Evolutionary conservation across 768 basidiomycete species (phyloP).

Genomic region (Sporobolomyces roseus): DNA sequence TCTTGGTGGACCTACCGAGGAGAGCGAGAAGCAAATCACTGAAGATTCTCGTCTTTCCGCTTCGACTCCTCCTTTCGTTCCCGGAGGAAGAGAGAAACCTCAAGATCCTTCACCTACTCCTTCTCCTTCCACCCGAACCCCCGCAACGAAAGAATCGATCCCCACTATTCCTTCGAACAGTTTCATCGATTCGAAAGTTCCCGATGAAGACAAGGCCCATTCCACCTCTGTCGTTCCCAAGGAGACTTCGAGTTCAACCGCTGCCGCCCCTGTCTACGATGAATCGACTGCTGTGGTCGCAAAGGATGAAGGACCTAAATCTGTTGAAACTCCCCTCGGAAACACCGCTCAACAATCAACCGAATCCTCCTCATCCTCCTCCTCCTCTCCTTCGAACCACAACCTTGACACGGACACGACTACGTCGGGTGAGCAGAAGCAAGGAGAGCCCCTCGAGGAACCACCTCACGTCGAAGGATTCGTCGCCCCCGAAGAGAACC

Average conservation of each 20-base stretch:
- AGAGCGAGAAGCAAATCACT: conserved; percentile 1
- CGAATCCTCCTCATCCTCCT: not conserved
- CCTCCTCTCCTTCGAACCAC: no score
- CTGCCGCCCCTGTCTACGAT: conserved; percentile 26
- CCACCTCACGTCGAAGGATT: conserved; percentile 10
- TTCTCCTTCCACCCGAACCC: not conserved
- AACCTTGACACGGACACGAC: no score
- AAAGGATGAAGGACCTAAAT: conserved; percentile 14
- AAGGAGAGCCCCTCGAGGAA: not conserved
- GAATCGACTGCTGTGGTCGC: conserved; percentile 5
- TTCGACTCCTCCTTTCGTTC: conserved; percentile 12
- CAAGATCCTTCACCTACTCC: conserved; percentile 23
- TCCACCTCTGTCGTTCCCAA: conserved; percentile 18
- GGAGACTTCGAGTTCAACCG: conserved; percentile 3
- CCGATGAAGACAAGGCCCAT: conserved; percentile 3
- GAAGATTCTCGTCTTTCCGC: not conserved
- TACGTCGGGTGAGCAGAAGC: not conserved
- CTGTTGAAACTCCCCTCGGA: conserved; percentile 17
- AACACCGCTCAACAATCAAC: not conserved
- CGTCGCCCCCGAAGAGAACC: conserved; percentile 30
- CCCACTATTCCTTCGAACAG: conserved; percentile 19
- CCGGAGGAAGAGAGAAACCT: conserved; percentile 19
- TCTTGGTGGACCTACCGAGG: not conserved
- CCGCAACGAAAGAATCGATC: not conserved
- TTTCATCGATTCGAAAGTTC: conserved; percentile 21